Percentiles rank a stretch among this genome's conserved stretches.
These are phyloP conservation scores for Phtheirospermum japonicum DNA, from an alignment of 257 asterid genomes.

Conservation along the genomic window DNA sequence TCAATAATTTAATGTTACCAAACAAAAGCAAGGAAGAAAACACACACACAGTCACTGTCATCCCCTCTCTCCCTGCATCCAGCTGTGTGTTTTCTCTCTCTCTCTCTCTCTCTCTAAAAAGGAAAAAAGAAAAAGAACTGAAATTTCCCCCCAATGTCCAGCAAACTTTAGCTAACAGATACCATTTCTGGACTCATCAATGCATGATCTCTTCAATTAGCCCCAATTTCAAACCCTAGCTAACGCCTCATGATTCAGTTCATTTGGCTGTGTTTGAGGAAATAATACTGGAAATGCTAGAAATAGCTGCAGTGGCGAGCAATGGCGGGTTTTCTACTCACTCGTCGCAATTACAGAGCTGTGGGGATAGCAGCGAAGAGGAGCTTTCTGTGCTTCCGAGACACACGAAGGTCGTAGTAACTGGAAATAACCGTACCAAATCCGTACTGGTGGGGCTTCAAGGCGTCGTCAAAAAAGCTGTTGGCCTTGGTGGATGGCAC, in stretches of 20 bases:
- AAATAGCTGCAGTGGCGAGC: constrained; percentile 51
- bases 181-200: constrained; percentile 32
- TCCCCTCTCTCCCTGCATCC: constrained; percentile 31
- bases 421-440: constrained; percentile 91
- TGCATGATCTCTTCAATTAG: constrained; percentile 30
- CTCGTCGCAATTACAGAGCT: constrained; percentile 59
- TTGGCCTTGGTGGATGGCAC: constrained; percentile 96
- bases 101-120: constrained; percentile 29
- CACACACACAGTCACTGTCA: constrained; percentile 38
- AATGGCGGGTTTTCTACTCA: constrained; percentile 49
- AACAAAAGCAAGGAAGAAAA: constrained; percentile 19
- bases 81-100: constrained; percentile 45
- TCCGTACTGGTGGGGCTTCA: constrained; percentile 89
- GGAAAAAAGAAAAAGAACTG: constrained; percentile 14
- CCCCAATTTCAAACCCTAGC: constrained; percentile 12
- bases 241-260: constrained; percentile 4
- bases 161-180: constrained; percentile 16
- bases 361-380: constrained; percentile 85
- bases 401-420: constrained; percentile 92
- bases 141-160: constrained; percentile 39
- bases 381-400: constrained; percentile 83
- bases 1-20: constrained; percentile 33
- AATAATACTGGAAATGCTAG: constrained; percentile 45
- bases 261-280: not conserved
- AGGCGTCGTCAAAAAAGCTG: constrained; percentile 93